These are phyloP conservation scores for Oryza australiensis DNA, from an alignment of 176 grass and related monocot species.

Conservation along the genomic window DNA sequence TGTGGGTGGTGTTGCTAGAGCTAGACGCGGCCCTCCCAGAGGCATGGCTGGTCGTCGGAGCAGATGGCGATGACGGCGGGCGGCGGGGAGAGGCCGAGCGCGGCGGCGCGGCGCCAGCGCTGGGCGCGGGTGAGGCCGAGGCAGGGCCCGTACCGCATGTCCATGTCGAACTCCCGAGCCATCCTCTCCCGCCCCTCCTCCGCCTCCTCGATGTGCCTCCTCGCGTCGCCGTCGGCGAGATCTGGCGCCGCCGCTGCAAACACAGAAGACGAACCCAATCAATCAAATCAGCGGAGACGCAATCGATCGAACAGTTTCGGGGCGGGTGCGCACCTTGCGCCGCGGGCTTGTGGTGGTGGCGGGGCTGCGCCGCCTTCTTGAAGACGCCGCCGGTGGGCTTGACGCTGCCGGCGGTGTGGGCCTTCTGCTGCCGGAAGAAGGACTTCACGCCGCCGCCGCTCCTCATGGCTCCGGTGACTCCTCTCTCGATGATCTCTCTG, in stretches of 20 bases:
- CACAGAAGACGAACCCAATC: background rate
- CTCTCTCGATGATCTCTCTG: background rate
- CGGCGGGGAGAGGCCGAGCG: constrained; percentile 63
- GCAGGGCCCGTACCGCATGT: constrained; percentile 81
- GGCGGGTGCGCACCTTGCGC: background rate
- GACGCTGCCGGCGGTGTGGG: constrained; percentile 9
- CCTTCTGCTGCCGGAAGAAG: constrained; percentile 77
- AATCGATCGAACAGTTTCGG: background rate
- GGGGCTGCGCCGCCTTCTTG: constrained; percentile 31
- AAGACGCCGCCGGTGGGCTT: constrained; percentile 45
- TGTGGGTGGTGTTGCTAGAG: too few relatives aligned
- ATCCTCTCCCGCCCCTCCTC: constrained; percentile 33
- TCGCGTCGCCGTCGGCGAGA: background rate
- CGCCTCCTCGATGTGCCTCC: background rate
- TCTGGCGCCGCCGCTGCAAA: background rate
- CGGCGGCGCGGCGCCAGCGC: constrained; percentile 58
- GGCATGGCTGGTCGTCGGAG: constrained; percentile 47
- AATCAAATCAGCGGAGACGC: background rate
- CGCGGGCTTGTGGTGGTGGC: constrained; percentile 5
- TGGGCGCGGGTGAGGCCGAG: constrained; percentile 60
- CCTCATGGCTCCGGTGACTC: constrained; percentile 28
- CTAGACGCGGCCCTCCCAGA: constrained; percentile 70
- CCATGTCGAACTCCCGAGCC: constrained; percentile 69
- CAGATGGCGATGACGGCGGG: constrained; percentile 42
- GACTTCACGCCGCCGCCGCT: constrained; percentile 45